Evolutionary conservation across 2,329 filamentous ascomycete species (phyloP), one percentile per base, ranked within the genome.

Genomic region (Pyrenochaeta sp.): DNA sequence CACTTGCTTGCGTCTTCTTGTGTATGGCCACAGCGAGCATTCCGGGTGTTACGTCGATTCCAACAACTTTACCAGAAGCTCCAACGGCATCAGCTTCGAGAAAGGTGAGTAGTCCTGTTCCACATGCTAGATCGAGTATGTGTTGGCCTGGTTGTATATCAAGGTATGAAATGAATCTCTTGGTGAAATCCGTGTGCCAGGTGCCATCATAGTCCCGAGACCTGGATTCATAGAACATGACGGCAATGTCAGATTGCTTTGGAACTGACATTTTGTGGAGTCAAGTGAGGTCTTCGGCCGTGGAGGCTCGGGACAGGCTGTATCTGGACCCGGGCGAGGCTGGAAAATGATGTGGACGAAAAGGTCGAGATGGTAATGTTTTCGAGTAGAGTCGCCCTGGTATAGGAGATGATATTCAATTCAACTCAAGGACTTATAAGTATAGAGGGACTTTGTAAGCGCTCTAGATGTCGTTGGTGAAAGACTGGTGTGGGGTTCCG

Each of bases 111-210:
- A 77, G 66, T 4, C 75, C 76, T 5, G 75, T 77, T 3, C 75
- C 74, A 46, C 74, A 77, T 5, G 74, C 75, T 11, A 78, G 61
- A 40, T 78, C 75, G 9, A 77, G 67, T n/a, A 77, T 55, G 15
- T 67, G 44, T 36, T 75, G 67, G 18, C 73, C 74, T 9, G 67
- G 58, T n/a, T 57, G 41, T 21, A 70, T 55, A 11, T 60, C 37
- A 13, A 70, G 19, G 20, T 64, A 47, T 17, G 69, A 60, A 7
- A 69, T 53, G 45, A 75, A 72, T 20, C 73, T 65, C 20, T 51
- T 56, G 3, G 72, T 70, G 41, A 76, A 74, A 20, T 64, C 56
- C 11, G 59, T 58, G 45, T 77, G 75, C 66, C 68, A 74, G n/a
- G 68, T 71, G 20, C 69, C 55, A 32, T 77, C 72, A 53, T 76